A percentile compares a stretch with the other conserved stretches of the same genome.
These are phyloP conservation scores for Zygosaccharomyces kombuchaensis DNA, from an alignment of 805 yeast species.

Conservation along the genomic window DNA sequence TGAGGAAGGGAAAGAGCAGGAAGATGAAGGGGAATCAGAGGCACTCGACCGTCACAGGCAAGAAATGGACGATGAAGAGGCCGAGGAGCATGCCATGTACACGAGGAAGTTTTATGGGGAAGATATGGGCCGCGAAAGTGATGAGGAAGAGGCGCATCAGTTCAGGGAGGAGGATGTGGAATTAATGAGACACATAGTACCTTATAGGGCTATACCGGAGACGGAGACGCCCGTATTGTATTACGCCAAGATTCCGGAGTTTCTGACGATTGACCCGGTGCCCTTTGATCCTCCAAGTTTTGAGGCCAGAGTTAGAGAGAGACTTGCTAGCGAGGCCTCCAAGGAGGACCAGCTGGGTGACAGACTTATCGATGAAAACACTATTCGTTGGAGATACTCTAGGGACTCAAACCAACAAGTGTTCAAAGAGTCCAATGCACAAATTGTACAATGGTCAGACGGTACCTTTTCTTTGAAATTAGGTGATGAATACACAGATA, in stretches of 20 bases:
- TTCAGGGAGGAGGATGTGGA: conserved; percentile 37
- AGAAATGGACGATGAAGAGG: conserved; percentile 35
- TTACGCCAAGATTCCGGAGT: conserved; percentile 72
- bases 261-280: conserved; percentile 72
- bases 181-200: conserved; percentile 39
- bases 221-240: conserved; percentile 36
- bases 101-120: conserved; percentile 36
- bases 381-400: conserved; percentile 91
- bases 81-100: conserved; percentile 35
- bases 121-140: conserved; percentile 25
- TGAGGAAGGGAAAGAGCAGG: conserved; percentile 29
- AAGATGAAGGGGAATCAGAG: conserved; percentile 17
- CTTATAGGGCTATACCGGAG: conserved; percentile 44
- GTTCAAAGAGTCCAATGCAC: conserved; percentile 81
- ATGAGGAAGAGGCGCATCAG: conserved; percentile 35
- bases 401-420: conserved; percentile 65
- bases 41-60: conserved; percentile 20
- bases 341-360: conserved; percentile 55
- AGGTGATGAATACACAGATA: conserved; percentile 85
- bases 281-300: conserved; percentile 79
- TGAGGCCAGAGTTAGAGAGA: conserved; percentile 44
- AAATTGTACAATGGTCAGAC: conserved; percentile 90
- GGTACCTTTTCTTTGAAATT: conserved; percentile 81
- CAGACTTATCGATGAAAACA: conserved; percentile 69
- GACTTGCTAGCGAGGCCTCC: conserved; percentile 33